Evolutionary conservation across 2,329 filamentous ascomycete genomes (phyloP), one percentile per base, ranked within the genome.

Genomic region (Bipolaris victoriae): DNA sequence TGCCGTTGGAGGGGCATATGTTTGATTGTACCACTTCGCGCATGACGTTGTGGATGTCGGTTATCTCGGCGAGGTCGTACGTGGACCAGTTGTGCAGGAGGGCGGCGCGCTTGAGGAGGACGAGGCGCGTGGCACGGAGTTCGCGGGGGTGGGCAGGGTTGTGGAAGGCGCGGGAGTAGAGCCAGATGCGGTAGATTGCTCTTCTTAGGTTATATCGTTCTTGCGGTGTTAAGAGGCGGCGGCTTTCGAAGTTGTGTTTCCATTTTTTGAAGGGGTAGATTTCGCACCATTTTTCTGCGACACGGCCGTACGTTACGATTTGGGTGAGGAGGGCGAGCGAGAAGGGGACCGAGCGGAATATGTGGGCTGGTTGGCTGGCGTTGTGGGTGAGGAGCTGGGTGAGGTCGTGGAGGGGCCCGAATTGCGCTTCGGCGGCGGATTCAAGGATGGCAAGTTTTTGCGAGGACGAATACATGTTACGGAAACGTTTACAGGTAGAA

Each of bases 201-300:
- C 84, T 80, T 10, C 85, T 80, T 10, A 87, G 66, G 5, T 77
- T 76, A 48, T 79, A 81, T 3, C 81, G 79, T 67, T 88, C 86
- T 2, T 76, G 58, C 35, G 62, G 58, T 0, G 78, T 81, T 46
- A 88, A 73, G 2, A 84, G 77, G 9, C 86, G 83, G 9, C 86
- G 81, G 54, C 81, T 77, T 54, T 82, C 81, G 60, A 78, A 86
- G 63, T 86, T 80, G 54, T 77, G 67, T 64, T 85, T 86, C 86
- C 86, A 88, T 69, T 86, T 86, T 73, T 86, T 86, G 68, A 83
- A 79, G 0, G 84, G 84, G 65, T 87, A 88, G n/a, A 87, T 80
- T n/a, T 80, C 78, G 65, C 83, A 83, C 82, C 84, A 87, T 64
- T 81, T 81, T 65, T 80, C 79, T 4, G 85, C 86, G 1, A 86